Conservation (phyloP, 345 rosid genomes). For the Syzygium jambos region DNA sequence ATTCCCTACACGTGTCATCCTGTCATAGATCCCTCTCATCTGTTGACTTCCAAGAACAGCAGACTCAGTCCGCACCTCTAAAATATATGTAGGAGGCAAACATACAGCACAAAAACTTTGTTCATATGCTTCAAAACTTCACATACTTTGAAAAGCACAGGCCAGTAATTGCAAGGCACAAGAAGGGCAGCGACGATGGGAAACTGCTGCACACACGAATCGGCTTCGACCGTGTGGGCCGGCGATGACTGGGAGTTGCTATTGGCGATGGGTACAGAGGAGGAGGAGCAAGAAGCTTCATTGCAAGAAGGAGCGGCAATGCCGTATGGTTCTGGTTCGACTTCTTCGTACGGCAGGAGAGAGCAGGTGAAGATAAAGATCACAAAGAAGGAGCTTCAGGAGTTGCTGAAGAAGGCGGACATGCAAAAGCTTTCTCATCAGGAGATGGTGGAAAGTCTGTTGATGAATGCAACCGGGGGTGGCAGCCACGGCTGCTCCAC, state of each 20-base stretch:
- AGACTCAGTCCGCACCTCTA: neutral
- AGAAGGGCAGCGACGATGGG: constrained; percentile 1
- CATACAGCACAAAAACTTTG: neutral
- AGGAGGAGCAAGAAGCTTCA: neutral
- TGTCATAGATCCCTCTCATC: neutral
- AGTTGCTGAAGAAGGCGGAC: constrained; percentile 30
- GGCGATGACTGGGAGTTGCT: neutral
- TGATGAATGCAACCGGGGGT: neutral
- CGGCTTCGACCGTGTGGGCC: neutral
- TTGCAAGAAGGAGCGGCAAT: neutral
- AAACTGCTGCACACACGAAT: neutral
- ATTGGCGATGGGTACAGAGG: neutral
- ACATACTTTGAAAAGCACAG: neutral
- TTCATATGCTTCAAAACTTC: neutral
- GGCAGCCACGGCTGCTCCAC: neutral
- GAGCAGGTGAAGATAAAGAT: constrained; percentile 59
- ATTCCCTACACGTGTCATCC: neutral
- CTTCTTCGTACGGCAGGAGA: neutral
- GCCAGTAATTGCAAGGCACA: neutral
- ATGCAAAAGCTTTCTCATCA: constrained; percentile 33
- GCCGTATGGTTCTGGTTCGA: neutral
- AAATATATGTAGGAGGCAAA: neutral
- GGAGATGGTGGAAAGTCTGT: constrained; percentile 14
- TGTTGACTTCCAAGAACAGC: neutral
- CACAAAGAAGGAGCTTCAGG: constrained; percentile 55